Evolutionary conservation across 225 moss, liverwort and hornwort species (phyloP).

Genomic region (Ulota crispa): DNA sequence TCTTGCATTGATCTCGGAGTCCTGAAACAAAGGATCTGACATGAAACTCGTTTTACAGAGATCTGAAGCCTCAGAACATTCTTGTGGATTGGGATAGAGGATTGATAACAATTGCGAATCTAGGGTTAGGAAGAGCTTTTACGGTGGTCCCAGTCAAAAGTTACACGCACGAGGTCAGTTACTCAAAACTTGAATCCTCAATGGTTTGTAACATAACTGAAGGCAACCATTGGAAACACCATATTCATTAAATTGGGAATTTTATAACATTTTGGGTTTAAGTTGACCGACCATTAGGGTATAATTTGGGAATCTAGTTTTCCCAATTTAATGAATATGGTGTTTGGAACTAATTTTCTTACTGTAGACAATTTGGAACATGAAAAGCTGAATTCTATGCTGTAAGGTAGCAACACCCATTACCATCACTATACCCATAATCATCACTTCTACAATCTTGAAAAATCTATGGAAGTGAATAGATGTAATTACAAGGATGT

Average conservation of each 20-base stretch:
- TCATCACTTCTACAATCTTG: too few species aligned
- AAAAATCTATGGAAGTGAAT: too few species aligned
- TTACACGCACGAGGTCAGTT: constrained; percentile 56
- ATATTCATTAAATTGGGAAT: too few species aligned
- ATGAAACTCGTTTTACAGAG: constrained; percentile 24
- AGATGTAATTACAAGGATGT: too few species aligned
- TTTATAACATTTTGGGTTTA: too few species aligned
- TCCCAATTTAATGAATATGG: too few species aligned
- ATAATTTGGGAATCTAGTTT: too few species aligned
- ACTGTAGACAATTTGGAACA: neutral
- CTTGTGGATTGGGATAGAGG: constrained; percentile 53
- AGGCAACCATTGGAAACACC: too few species aligned
- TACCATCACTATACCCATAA: too few species aligned
- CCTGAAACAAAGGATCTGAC: constrained; percentile 2
- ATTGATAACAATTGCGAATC: constrained; percentile 54
- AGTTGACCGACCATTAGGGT: too few species aligned
- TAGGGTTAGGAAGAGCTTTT: constrained; percentile 56
- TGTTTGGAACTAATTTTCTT: too few species aligned
- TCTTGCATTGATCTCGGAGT: constrained; percentile 4
- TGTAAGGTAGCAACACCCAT: too few species aligned
- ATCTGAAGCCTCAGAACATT: constrained; percentile 59
- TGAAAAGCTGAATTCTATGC: constrained; percentile 4
- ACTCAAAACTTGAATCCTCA: neutral
- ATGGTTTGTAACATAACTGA: neutral
- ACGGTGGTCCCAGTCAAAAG: constrained; percentile 59